Percentiles rank a stretch among this genome's conserved stretches.
Evolutionary conservation across 2,329 filamentous ascomycete species (phyloP).

Genomic region (Nigrospora osmanthi): DNA sequence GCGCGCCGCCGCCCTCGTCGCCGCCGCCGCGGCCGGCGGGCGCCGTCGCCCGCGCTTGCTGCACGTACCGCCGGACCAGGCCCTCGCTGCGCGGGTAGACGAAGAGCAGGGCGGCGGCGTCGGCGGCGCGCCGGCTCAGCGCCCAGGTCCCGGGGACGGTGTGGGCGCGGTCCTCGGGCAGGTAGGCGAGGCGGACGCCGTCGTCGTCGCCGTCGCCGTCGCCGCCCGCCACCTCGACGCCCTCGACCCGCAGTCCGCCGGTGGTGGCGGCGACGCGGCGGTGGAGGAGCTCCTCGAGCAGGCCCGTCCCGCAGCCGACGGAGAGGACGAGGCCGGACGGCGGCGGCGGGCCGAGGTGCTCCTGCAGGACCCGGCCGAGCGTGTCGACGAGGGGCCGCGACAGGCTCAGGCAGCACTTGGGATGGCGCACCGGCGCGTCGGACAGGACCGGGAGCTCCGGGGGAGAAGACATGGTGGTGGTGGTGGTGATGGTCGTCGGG

Average conservation of each 20-base stretch:
- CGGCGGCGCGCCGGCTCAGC: slow-evolving; percentile 14
- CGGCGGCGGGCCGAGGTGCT: not conserved
- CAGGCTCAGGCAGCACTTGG: slow-evolving; percentile 10
- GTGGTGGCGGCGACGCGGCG: not conserved
- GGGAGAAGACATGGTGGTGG: no score
- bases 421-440: slow-evolving; percentile 5
- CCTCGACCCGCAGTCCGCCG: slow-evolving; percentile 7
- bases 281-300: slow-evolving; percentile 10
- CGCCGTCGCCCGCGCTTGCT: not conserved
- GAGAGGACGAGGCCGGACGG: slow-evolving; percentile 9
- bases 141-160: slow-evolving; percentile 24
- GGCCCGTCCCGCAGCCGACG: slow-evolving; percentile 11
- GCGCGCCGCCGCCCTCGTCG: no score
- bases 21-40: not conserved
- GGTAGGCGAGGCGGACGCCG: slow-evolving; percentile 3
- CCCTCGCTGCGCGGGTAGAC: slow-evolving; percentile 23
- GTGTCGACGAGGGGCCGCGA: slow-evolving; percentile 6
- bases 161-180: slow-evolving; percentile 9
- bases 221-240: slow-evolving; percentile 8
- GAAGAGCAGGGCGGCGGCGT: slow-evolving; percentile 19
- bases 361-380: not conserved
- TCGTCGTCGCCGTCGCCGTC: not conserved
- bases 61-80: slow-evolving; percentile 18
- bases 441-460: slow-evolving; percentile 5
- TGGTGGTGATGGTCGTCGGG: no score